Percentiles rank a stretch among this genome's conserved stretches.
Conservation (phyloP, 441 rosid genomes). For the Flueggea neowawraea region DNA sequence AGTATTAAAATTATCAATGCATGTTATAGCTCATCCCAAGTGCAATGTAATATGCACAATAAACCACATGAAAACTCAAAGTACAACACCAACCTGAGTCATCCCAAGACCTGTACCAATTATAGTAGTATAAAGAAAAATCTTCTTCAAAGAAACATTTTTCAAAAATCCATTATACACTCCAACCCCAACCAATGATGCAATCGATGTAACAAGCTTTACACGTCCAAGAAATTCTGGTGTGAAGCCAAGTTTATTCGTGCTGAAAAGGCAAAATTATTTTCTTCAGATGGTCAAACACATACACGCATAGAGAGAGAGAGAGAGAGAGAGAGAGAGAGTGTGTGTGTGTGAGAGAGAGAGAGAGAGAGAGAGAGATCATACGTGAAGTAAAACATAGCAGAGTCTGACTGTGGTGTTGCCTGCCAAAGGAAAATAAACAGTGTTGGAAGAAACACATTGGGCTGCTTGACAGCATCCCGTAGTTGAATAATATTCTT, state of each 20-base stretch:
- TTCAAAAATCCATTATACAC: constrained; percentile 89
- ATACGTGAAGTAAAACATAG: constrained; percentile 98
- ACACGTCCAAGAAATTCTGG: constrained; percentile 97
- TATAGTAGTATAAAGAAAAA: constrained; percentile 72
- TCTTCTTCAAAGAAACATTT: constrained; percentile 71
- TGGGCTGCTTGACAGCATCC: constrained; percentile 77
- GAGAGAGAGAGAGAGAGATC: constrained; percentile 10
- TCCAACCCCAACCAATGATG: constrained; percentile 90
- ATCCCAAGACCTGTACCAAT: constrained; percentile 85
- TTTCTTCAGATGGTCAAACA: background rate
- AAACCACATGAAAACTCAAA: constrained; percentile 7
- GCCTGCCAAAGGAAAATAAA: constrained; percentile 98
- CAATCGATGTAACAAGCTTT: constrained; percentile 85
- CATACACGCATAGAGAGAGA: no score
- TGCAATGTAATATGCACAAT: background rate
- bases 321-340: background rate
- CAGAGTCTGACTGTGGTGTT: constrained; percentile 96
- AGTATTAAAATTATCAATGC: background rate
- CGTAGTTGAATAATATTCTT: constrained; percentile 60
- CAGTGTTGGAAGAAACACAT: constrained; percentile 79
- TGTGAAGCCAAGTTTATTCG: constrained; percentile 93
- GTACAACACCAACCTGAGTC: constrained; percentile 70
- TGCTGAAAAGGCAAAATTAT: constrained; percentile 28
- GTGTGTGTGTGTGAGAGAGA: constrained; percentile 1
- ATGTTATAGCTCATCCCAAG: background rate